Evolutionary conservation across 73 alveolate genomes (phyloP).

Genomic region (Uronychia setigera): DNA sequence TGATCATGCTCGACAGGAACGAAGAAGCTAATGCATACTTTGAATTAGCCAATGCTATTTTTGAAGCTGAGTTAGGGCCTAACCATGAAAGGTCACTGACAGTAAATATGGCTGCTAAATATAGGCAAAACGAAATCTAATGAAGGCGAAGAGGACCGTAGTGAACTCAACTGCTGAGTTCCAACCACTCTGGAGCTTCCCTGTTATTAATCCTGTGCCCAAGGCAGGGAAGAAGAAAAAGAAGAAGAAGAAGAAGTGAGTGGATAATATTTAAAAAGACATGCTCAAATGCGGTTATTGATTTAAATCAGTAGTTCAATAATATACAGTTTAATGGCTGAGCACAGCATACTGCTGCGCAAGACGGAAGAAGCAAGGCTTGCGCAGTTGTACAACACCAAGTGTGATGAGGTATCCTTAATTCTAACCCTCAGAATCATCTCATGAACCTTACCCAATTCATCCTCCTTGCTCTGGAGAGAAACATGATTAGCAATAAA

Average conservation of each 20-base stretch:
- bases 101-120: conserved; percentile 1
- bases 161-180: conserved; percentile 65
- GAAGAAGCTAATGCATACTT: conserved; percentile 88
- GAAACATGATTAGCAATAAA: conserved; percentile 63
- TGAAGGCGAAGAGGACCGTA: conserved; percentile 67
- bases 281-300: conserved; percentile 7
- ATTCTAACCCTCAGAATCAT: conserved; percentile 26
- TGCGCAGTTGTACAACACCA: conserved; percentile 53
- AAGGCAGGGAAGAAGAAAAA: conserved; percentile 79
- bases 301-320: background rate
- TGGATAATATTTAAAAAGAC: background rate
- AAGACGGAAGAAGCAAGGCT: conserved; percentile 70
- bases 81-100: conserved; percentile 89
- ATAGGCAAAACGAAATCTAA: conserved; percentile 73
- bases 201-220: conserved; percentile 84
- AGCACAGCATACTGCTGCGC: conserved; percentile 43
- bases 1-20: conserved; percentile 87
- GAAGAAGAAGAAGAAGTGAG: conserved; percentile 77
- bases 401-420: conserved; percentile 58
- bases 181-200: conserved; percentile 79
- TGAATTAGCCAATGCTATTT: conserved; percentile 84
- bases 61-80: conserved; percentile 85
- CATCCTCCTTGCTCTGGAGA: conserved; percentile 63
- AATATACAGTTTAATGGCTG: conserved; percentile 37
- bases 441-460: conserved; percentile 70